These are phyloP conservation scores for Alternaria consortialis DNA, from an alignment of 2,329 filamentous ascomycete species.

Conservation along the genomic window DNA sequence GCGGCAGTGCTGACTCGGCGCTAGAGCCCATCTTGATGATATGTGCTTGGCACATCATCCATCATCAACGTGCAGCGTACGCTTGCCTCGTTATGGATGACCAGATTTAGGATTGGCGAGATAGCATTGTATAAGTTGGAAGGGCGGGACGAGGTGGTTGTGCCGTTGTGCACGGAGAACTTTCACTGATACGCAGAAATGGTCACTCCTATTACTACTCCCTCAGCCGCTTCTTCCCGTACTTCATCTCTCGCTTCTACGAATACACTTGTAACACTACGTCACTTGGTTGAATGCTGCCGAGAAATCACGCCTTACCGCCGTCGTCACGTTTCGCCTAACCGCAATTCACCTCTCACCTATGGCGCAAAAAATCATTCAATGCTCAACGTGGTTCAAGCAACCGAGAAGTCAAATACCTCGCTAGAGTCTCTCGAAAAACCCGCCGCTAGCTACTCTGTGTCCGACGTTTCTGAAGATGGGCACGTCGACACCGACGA, in stretches of 20 bases:
- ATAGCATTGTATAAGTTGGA: constrained; percentile 1
- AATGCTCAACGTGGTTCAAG: neutral
- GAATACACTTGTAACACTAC: neutral
- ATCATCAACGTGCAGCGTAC: constrained; percentile 1
- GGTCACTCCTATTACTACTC: neutral
- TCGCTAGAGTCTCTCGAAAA: neutral
- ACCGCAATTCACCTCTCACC: neutral
- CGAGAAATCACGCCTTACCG: neutral
- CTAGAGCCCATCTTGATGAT: constrained; percentile 6
- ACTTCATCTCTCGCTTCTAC: neutral
- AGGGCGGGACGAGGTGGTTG: neutral
- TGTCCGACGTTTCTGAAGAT: neutral
- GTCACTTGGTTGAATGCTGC: neutral
- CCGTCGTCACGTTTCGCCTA: neutral
- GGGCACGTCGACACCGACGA: neutral
- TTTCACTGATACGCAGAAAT: neutral
- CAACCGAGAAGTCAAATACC: neutral
- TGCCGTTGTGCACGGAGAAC: neutral
- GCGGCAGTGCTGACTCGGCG: constrained; percentile 9
- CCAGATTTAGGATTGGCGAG: neutral
- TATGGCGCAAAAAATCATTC: neutral
- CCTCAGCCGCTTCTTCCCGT: neutral
- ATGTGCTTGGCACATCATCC: constrained; percentile 5
- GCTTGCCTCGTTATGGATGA: neutral
- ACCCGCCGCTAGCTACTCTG: neutral